Evolutionary conservation across 192 early-diverging fungal genomes (phyloP).

Genomic region (Coemansia sp.): DNA sequence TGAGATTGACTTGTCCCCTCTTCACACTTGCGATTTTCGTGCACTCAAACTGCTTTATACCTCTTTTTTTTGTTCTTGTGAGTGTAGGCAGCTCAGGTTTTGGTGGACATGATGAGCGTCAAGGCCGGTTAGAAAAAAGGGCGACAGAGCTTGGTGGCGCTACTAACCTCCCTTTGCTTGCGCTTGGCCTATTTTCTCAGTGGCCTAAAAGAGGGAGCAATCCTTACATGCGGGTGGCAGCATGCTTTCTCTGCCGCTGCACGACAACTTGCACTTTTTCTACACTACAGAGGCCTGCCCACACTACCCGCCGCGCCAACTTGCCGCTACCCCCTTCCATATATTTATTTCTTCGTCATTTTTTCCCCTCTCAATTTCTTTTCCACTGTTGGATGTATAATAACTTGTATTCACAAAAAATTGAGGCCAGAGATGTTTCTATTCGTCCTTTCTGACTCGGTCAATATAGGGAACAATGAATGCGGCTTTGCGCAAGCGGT

Average conservation of each 20-base stretch:
- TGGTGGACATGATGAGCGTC: conserved; percentile 53
- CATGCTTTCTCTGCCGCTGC: conserved; percentile 3
- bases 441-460: conserved; percentile 9
- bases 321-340: neutral
- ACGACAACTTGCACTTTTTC: neutral
- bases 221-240: neutral
- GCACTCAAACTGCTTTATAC: neutral
- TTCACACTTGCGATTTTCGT: neutral
- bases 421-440: conserved; percentile 7
- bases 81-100: conserved; percentile 54
- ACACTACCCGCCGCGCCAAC: neutral
- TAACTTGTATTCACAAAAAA: neutral
- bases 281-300: neutral
- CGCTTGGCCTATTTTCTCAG: neutral
- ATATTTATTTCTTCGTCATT: conserved; percentile 1
- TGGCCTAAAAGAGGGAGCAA: neutral
- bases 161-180: neutral
- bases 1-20: neutral
- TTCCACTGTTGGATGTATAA: neutral
- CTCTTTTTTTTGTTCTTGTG: conserved; percentile 1
- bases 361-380: neutral
- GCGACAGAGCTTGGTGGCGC: conserved; percentile 4
- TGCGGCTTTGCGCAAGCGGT: conserved; percentile 33
- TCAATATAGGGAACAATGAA: conserved; percentile 52
- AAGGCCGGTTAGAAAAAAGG: conserved; percentile 23